Percentiles rank a stretch among this genome's conserved stretches.
These are phyloP conservation scores for Xylariaceae sp. DNA, from an alignment of 2,329 filamentous ascomycete genomes.

Conservation along the genomic window DNA sequence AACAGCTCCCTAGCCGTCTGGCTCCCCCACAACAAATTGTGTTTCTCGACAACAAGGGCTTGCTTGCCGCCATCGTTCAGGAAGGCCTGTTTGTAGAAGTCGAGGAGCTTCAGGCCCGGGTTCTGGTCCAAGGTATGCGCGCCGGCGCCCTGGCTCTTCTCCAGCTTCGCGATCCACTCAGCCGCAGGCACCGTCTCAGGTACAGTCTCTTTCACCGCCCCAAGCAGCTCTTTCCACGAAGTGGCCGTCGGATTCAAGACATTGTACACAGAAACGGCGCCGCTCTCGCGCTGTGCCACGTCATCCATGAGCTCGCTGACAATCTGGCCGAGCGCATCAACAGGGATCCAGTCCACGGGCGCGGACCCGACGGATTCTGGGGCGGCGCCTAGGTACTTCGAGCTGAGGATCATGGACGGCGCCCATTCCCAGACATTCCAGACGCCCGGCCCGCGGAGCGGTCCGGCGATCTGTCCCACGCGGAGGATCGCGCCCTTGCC, in stretches of 20 bases:
- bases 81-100: constrained; percentile 29
- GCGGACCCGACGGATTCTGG: constrained; percentile 33
- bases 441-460: constrained; percentile 29
- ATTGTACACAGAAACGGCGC: constrained; percentile 23
- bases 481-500: constrained; percentile 35
- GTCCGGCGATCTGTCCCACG: constrained; percentile 41
- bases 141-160: constrained; percentile 12
- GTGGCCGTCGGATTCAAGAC: constrained; percentile 19
- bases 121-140: constrained; percentile 18
- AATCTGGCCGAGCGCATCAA: constrained; percentile 36
- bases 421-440: constrained; percentile 42
- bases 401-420: constrained; percentile 38
- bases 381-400: constrained; percentile 32
- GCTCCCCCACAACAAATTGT: constrained; percentile 20
- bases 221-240: constrained; percentile 21
- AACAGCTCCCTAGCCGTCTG: constrained; percentile 14
- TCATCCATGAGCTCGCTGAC: constrained; percentile 35
- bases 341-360: constrained; percentile 40
- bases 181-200: constrained; percentile 15
- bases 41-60: constrained; percentile 7
- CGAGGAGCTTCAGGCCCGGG: constrained; percentile 25
- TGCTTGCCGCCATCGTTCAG: not conserved
- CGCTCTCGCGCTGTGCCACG: constrained; percentile 2
- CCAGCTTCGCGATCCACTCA: constrained; percentile 25
- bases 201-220: constrained; percentile 13